Base-by-base conservation (phyloP, 371 early-diverging fungal species). In the Mortierella sp. region DNA sequence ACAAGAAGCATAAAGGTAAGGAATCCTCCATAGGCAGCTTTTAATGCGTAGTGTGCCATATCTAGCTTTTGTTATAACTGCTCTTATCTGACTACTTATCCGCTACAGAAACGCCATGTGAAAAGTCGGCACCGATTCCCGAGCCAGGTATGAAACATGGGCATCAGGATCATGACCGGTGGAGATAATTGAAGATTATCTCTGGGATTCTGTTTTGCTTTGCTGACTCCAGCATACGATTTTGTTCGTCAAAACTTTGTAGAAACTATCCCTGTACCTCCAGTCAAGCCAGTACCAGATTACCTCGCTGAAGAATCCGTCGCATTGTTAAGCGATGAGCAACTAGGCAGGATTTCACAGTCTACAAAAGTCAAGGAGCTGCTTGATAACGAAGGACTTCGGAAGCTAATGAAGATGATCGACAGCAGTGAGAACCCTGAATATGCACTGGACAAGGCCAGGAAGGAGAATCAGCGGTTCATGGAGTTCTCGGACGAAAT, bases 371-470 rank as follows among this genome's bases (percentile, higher is more conserved):
- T 76, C 37, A 49, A 69, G 58, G 76, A 76, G 11, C 50, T 76
- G 53, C 31, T 76, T 12, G 41, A 76, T 49, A 59, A 70, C 50
- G 70, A 69, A 17, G 55, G 76, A 17, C 50, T 76, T 19, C 43
- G 65, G 44, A 47, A 50, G 11, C 43, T 76, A 26, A 50, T 76
- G 30, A 55, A 41, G 21, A 56, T 76, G 70, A 76, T 76, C 39
- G 76, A 76, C 52, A 60, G 65, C 49, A 76, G 76, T 31, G 76
- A 76, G 56, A 76, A 76, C 39, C 76, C 76, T 21, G 76, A 76
- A 31, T 76, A 69, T 19, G 28, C 64, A 12, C 32, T 76, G 42
- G 76, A 76, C 54, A 69, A 57, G 54, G 60, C 76, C 19, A 44
- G 76, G 46, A 64, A 69, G 26, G 76, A 76, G 8, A 50, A 76